A percentile compares a stretch with the other conserved stretches of the same genome.
phyloP scores from a whole-genome alignment of 768 basidiomycete genomes.

The Megacollybia marginata region DNA sequence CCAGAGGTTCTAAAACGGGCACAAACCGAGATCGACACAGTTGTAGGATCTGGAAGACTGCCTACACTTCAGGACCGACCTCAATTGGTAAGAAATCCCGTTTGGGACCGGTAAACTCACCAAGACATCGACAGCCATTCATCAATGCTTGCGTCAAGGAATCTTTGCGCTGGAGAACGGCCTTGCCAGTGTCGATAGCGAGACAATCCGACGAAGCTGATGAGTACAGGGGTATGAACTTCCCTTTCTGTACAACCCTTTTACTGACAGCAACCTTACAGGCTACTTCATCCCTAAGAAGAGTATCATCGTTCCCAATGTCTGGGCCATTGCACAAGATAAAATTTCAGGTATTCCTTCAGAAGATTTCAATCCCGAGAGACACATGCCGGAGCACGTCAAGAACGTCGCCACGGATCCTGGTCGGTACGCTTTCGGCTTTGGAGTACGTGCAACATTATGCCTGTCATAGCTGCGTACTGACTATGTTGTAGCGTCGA shows the following conservation, averaged over 20 bases:
- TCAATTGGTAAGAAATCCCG: constrained; percentile 3
- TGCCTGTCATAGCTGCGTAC: too few relatives aligned
- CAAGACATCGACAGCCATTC: constrained; percentile 2
- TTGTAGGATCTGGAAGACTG: constrained; percentile 12
- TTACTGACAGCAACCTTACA: background rate
- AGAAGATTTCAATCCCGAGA: background rate
- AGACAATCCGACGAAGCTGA: background rate
- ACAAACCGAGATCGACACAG: constrained; percentile 15
- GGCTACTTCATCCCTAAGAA: constrained; percentile 3
- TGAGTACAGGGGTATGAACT: background rate
- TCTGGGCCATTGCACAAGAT: background rate
- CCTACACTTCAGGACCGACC: constrained; percentile 10
- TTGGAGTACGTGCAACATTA: background rate
- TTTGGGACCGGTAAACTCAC: constrained; percentile 9
- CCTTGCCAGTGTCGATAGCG: background rate
- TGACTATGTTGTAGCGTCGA: background rate
- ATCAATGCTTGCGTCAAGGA: background rate
- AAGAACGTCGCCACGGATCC: background rate
- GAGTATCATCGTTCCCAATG: background rate
- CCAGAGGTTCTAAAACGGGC: constrained; percentile 14
- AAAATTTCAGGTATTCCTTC: background rate
- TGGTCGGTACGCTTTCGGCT: background rate
- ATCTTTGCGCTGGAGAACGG: background rate
- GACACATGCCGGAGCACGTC: background rate
- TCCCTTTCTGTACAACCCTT: background rate